phyloP scores from a whole-genome alignment of 345 rosid genomes.

The Pseudoturritis turrita region DNA sequence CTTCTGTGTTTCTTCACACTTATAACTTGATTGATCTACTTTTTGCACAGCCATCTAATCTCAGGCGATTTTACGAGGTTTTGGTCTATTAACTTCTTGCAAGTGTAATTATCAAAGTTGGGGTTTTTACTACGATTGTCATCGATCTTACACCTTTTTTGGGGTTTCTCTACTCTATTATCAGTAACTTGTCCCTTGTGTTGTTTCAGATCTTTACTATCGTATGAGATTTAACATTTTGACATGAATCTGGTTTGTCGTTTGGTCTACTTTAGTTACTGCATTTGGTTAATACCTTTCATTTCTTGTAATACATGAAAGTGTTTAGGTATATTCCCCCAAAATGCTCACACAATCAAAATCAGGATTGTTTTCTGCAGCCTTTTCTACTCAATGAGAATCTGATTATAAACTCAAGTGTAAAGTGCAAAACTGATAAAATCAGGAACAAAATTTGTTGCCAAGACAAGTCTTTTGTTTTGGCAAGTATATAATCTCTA shows the following conservation, averaged over 20 bases:
- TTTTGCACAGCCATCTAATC: not conserved
- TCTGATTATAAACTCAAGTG: not conserved
- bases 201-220: not conserved
- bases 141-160: not conserved
- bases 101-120: not conserved
- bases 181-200: not conserved
- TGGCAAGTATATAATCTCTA: not conserved
- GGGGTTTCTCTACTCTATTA: not conserved
- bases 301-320: too few relatives aligned
- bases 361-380: too few relatives aligned
- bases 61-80: not conserved
- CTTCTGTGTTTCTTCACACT: not conserved
- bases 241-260: not conserved
- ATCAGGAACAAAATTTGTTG: slow-evolving; percentile 9
- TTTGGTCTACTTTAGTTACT: not conserved
- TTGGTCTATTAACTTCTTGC: not conserved
- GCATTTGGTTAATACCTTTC: too few relatives aligned
- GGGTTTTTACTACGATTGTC: not conserved
- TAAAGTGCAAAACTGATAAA: not conserved
- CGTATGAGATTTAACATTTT: not conserved
- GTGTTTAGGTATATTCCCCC: not conserved
- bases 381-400: not conserved
- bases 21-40: not conserved
- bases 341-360: not conserved
- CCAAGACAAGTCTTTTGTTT: not conserved